Evolutionary conservation across 2,329 filamentous ascomycete genomes (phyloP), one percentile per base, ranked within the genome.

Genomic region (Penicillium occitanis): DNA sequence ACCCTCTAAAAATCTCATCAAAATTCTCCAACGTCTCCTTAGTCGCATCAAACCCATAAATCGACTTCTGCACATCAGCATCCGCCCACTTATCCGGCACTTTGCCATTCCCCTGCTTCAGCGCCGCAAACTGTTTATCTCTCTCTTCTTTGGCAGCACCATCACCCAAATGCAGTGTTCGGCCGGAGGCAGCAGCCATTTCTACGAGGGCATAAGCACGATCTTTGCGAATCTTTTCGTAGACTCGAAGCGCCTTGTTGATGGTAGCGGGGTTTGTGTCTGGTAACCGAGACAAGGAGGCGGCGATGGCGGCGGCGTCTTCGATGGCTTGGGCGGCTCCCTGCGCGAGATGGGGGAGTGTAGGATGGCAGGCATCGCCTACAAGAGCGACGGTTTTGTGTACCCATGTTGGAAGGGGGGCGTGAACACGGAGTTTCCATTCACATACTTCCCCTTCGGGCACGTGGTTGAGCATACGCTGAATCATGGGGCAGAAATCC

Each of bases 251-350:
- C 2, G 84, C 85, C 65, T 81, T 84, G 72, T 82, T 79, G 68
- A 87, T 83, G 3, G 77, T 80, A 53, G 80, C 77, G 0, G 80
- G 79, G 5, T 76, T 78, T 0, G 78, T 76, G 53, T 83, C 78
- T 0, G 84, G 84, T 2, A 85, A 72, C 11, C 80, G 81, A 0
- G 79, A 71, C 1, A 88, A 78, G 1, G 84, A 82, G 0, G 84
- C 83, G 0, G 71, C 70, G 33, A 68, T 44, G 25, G 67, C 62
- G 13, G 85, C 86, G 1, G 85, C 88, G 70, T 90, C 88, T 74
- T 90, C 88, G 62, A 89, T 87, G 10, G 87, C 87, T 81, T 89
- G 88, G 14, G 88, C 87, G 17, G 88, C 87, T 50, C 88, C 88
- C 76, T 90, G 87, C 58, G 84, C 87, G 8, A 89, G 81, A 72